phyloP scores from a whole-genome alignment of 2,329 filamentous ascomycete genomes.

The Zalaria obscura region DNA sequence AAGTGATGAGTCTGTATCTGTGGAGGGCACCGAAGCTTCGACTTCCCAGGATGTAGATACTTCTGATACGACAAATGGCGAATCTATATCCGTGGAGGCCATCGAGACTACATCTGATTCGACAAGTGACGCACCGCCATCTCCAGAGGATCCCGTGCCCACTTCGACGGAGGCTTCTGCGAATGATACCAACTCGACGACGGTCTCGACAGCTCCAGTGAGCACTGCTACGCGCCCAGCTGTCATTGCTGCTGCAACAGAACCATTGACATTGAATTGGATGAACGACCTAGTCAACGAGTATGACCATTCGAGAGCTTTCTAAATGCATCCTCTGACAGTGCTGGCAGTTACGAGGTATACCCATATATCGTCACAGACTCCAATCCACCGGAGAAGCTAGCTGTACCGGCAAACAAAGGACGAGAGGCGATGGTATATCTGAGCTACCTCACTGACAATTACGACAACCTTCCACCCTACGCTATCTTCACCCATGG shows the following conservation, averaged over 20 bases:
- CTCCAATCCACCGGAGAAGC: background rate
- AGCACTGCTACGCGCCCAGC: background rate
- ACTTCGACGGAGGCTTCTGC: too few species aligned
- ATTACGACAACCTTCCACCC: background rate
- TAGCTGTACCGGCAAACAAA: conserved; percentile 32
- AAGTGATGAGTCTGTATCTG: too few species aligned
- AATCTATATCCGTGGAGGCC: too few species aligned
- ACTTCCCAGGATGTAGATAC: too few species aligned
- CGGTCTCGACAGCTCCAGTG: too few species aligned
- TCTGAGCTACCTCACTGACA: conserved; percentile 27
- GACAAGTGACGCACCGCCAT: too few species aligned
- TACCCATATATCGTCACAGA: background rate
- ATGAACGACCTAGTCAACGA: background rate
- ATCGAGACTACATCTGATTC: too few species aligned
- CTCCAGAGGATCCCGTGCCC: too few species aligned
- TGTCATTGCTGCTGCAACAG: background rate
- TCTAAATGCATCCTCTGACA: background rate
- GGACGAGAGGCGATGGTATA: conserved; percentile 36
- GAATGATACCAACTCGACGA: too few species aligned
- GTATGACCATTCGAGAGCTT: background rate
- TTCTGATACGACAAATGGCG: too few species aligned
- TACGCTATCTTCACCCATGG: background rate
- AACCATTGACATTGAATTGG: background rate
- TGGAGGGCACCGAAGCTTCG: too few species aligned
- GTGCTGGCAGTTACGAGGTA: background rate